Evolutionary conservation across 768 basidiomycete genomes (phyloP).

Genomic region (Agrocybe pediades): DNA sequence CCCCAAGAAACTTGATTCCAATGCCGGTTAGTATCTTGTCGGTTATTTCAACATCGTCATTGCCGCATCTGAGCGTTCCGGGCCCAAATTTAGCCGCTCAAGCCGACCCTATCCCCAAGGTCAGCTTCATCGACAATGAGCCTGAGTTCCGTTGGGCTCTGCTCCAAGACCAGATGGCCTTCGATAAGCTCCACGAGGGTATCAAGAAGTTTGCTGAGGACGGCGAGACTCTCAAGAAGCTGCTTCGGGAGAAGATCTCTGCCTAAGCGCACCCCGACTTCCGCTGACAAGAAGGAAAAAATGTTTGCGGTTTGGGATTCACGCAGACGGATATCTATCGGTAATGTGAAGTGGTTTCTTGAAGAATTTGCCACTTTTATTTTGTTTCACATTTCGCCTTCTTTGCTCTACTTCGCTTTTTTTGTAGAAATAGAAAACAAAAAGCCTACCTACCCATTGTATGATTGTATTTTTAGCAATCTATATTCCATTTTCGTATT

Average conservation of each 20-base stretch:
- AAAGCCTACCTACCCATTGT: neutral
- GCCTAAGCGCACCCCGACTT: slow-evolving; percentile 32
- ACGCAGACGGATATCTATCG: neutral
- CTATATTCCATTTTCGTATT: neutral
- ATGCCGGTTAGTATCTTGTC: slow-evolving; percentile 46
- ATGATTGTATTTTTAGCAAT: slow-evolving; percentile 2
- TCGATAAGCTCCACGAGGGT: slow-evolving; percentile 97
- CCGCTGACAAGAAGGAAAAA: neutral
- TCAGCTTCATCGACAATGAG: slow-evolving; percentile 88
- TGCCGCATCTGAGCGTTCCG: slow-evolving; percentile 5
- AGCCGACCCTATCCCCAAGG: slow-evolving; percentile 71
- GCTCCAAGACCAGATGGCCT: slow-evolving; percentile 95
- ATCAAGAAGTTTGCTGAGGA: slow-evolving; percentile 99
- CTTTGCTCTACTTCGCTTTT: neutral
- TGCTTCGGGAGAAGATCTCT: slow-evolving; percentile 71
- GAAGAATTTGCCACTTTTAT: neutral
- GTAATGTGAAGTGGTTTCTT: neutral
- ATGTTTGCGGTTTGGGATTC: neutral
- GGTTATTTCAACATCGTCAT: slow-evolving; percentile 2
- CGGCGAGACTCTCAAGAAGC: slow-evolving; percentile 82
- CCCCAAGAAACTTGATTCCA: slow-evolving; percentile 81
- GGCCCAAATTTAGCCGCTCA: slow-evolving; percentile 42
- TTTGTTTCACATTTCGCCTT: neutral
- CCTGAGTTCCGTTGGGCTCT: slow-evolving; percentile 95
- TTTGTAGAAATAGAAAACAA: slow-evolving; percentile 18